Evolutionary conservation across 225 moss, liverwort and hornwort genomes (phyloP), one percentile per base, ranked within the genome.

Genomic region (Bryum argenteum): DNA sequence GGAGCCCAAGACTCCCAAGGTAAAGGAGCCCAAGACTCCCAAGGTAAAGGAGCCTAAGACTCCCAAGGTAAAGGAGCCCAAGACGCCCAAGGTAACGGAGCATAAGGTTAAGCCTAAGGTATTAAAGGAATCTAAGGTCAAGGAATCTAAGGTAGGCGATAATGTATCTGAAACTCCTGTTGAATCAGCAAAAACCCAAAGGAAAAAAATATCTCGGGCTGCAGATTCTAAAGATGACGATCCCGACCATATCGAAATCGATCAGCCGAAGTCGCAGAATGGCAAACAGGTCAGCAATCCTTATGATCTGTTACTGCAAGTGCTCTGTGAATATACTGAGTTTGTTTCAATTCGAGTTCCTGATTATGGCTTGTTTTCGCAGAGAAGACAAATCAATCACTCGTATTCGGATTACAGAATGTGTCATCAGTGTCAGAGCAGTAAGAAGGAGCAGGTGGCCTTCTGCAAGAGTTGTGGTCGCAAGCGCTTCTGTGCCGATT

Each of bases 381-480:
- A 47, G 63, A 48, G 39, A 33, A 40, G 9, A 0, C 58, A 74
- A 78, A 47, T 8, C 69, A 44, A 61, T 70, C 19, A 5, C 11
- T 3, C 68, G 5, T 81, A 71, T 33, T 5, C 54, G 20, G 74
- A 65, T 10, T 83, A 66, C 48, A 87, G 93, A 68, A 96, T 93
- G 96, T 96, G 96, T 64, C 96, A 96, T 69, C 96, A 96, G 77
- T 96, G 93, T 60, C 91, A 96, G 66, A 85, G 93, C 66, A 96
- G 89, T 76, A 91, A 83, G 59, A 96, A 96, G 76, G 84, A 75
- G 10, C 62, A 77, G 16, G 85, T 93, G 48, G 85, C 89, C 48
- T 85, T 81, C 69, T 96, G 96, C 77, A 77, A 58, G 44, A 91
- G 73, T 10, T 96, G 96, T 75, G 75, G 55, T 33, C 88, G 82